Percentiles rank a stretch among this genome's conserved stretches.
phyloP scores from a whole-genome alignment of 2,329 filamentous ascomycete genomes.

The Stagonosporopsis vannaccii region DNA sequence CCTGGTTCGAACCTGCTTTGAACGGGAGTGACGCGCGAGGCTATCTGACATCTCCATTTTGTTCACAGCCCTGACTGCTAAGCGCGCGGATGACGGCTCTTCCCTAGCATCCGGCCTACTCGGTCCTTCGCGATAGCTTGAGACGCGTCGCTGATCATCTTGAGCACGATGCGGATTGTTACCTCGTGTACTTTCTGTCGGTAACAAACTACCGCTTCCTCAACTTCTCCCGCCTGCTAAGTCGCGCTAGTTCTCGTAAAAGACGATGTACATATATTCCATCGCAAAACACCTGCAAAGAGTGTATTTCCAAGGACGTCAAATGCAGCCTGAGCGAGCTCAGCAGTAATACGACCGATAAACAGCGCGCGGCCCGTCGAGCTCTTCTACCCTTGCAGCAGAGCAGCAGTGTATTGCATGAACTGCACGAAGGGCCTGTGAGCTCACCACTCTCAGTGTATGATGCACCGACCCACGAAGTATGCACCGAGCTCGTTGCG shows the following conservation, averaged over 20 bases:
- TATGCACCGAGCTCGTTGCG: slow-evolving; percentile 2
- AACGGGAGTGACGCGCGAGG: background rate
- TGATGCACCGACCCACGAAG: slow-evolving; percentile 1
- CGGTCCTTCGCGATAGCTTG: background rate
- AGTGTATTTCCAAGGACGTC: slow-evolving; percentile 4
- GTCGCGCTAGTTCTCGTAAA: slow-evolving; percentile 11
- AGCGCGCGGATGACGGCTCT: slow-evolving; percentile 5
- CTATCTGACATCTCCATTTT: slow-evolving; percentile 1
- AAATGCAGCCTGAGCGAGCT: slow-evolving; percentile 6
- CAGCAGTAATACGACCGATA: background rate
- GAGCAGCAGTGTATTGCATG: background rate
- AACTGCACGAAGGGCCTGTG: background rate
- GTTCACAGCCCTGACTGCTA: background rate
- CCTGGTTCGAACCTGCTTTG: slow-evolving; percentile 2
- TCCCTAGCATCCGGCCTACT: background rate
- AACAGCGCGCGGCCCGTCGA: background rate
- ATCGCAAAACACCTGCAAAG: slow-evolving; percentile 7
- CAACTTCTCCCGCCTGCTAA: background rate
- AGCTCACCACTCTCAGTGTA: background rate
- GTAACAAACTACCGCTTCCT: background rate
- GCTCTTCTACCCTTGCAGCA: slow-evolving; percentile 4
- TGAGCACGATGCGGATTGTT: slow-evolving; percentile 11
- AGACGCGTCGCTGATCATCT: background rate
- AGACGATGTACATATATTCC: slow-evolving; percentile 9
- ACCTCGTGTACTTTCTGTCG: slow-evolving; percentile 14